A percentile compares a stretch with the other conserved stretches of the same genome.
Conservation (phyloP, 345 rosid species). For the Populus deltoides region DNA sequence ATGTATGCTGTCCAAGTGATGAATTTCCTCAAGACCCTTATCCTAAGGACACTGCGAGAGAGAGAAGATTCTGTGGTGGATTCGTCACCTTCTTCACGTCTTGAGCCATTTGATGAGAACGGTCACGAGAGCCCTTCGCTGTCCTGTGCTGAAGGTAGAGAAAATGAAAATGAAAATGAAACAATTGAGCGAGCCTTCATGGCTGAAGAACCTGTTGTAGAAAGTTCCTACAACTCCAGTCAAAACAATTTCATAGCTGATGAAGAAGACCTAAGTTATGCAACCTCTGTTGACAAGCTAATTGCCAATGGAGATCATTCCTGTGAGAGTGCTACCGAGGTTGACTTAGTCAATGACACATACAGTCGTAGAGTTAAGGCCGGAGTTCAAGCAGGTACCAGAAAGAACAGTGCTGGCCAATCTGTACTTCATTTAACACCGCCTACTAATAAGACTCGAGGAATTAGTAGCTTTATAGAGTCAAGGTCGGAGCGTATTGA, state of each 20-base stretch:
- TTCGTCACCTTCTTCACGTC: constrained; percentile 3
- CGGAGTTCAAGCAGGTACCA: constrained; percentile 9
- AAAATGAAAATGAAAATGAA: constrained; percentile 34
- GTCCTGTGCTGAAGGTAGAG: constrained; percentile 28
- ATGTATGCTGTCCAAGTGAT: constrained; percentile 33
- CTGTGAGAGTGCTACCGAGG: constrained; percentile 9
- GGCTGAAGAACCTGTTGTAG: constrained; percentile 39
- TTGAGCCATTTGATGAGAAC: constrained; percentile 25
- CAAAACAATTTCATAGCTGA: constrained; percentile 29
- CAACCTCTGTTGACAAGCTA: constrained; percentile 14
- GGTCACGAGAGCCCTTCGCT: constrained; percentile 19
- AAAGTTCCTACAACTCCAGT: constrained; percentile 22
- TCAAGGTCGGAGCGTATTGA: constrained; percentile 57
- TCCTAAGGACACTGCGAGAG: constrained; percentile 19
- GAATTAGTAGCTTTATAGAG: constrained; percentile 53
- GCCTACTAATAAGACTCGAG: constrained; percentile 38
- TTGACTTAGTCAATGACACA: constrained; percentile 14
- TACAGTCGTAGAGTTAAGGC: constrained; percentile 16
- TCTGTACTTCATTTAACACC: constrained; percentile 29
- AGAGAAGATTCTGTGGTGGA: constrained; percentile 23
- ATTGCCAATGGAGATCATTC: constrained; percentile 17
- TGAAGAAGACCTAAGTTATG: constrained; percentile 18
- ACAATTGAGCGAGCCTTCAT: constrained; percentile 35
- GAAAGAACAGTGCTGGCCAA: constrained; percentile 33
- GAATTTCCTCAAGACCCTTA: constrained; percentile 29